A percentile compares a stretch with the other conserved stretches of the same genome.
phyloP scores from a whole-genome alignment of 805 yeast species.

The Lachancea dasiensis region DNA sequence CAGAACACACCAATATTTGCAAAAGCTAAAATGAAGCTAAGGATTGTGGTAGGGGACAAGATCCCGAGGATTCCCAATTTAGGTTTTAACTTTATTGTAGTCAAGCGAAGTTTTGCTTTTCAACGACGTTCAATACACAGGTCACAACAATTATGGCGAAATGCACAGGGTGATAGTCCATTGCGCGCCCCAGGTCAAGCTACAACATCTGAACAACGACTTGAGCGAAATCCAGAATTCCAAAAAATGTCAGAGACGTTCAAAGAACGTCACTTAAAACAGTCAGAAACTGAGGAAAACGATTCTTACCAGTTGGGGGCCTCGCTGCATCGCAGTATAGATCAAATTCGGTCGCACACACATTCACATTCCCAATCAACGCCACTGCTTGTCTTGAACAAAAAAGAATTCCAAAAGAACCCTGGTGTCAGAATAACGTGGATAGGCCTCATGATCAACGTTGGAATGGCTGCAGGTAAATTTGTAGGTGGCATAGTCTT shows the following conservation, averaged over 20 bases:
- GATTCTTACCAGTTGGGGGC: slow-evolving; percentile 36
- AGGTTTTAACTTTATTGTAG: too few relatives aligned
- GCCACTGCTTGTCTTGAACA: slow-evolving; percentile 34
- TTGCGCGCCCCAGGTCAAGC: not conserved
- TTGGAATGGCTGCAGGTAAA: slow-evolving; percentile 80
- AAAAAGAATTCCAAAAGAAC: slow-evolving; percentile 45
- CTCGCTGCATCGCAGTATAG: slow-evolving; percentile 23
- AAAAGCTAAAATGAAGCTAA: too few relatives aligned
- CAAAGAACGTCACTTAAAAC: slow-evolving; percentile 31
- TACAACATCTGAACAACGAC: slow-evolving; percentile 12
- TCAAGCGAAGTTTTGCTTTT: too few relatives aligned
- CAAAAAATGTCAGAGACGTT: slow-evolving; percentile 16
- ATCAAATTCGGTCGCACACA: slow-evolving; percentile 4
- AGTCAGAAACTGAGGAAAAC: slow-evolving; percentile 39
- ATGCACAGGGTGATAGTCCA: not conserved
- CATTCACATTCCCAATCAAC: slow-evolving; percentile 9
- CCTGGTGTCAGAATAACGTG: slow-evolving; percentile 93
- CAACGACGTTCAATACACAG: slow-evolving; percentile 1
- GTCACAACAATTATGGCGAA: not conserved
- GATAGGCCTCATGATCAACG: slow-evolving; percentile 80
- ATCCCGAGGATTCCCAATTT: too few relatives aligned
- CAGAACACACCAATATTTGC: too few relatives aligned
- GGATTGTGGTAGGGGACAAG: too few relatives aligned
- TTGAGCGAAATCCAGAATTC: slow-evolving; percentile 17
- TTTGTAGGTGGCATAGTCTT: slow-evolving; percentile 85